Evolutionary conservation across 768 basidiomycete genomes (phyloP), one percentile per base, ranked within the genome.

Genomic region (Lentinula sp.): DNA sequence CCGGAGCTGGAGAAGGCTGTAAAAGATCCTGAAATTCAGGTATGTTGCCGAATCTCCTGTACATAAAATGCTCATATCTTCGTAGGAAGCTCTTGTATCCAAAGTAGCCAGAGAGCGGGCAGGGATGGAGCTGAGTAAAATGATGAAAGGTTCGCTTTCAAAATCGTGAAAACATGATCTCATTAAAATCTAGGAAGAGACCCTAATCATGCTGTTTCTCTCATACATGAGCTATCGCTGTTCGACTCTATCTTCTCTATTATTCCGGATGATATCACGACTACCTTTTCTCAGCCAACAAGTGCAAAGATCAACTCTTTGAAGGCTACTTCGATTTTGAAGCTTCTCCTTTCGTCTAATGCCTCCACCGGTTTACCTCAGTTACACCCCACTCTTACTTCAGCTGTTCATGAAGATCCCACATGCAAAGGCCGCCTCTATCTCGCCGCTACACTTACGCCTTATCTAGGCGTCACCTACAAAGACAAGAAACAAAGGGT

Each of bases 91-190:
- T 0, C 74, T 97, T 15, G 75, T 83, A 9, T 78, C 77, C 1
- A 97, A 98, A 70, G 91, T 99, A 50, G 89, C 89, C 37, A 84
- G 93, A 56, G 97, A 98, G 74, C 84, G 97, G 16, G 84, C 95
- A 5, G 95, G 95, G 0, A 90, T 90, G 63, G 97, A 99, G 72
- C 68, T 98, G 13, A 84, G 89, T 63, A 99, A 98, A 71, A 98
- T 98, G 91, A 80, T 98, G 70, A 86, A 86, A 77, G 88, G 96
- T 88, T 56, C n/a, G 34, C 63, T 4, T 42, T 34, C 7, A 28
- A 4, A 21, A n/a, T 6, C 16, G 8, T 18, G 11, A 18, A 35
- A 1, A 7, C 18, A 18, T 28, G 5, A 21, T 37, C 37, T 40
- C 16, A 59, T 49, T 60, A 23, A 43, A n/a, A 31, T 15, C 21